Evolutionary conservation across 169 alveolate species (phyloP), one percentile per base, ranked within the genome.

Genomic region (Plasmodium sp.): DNA sequence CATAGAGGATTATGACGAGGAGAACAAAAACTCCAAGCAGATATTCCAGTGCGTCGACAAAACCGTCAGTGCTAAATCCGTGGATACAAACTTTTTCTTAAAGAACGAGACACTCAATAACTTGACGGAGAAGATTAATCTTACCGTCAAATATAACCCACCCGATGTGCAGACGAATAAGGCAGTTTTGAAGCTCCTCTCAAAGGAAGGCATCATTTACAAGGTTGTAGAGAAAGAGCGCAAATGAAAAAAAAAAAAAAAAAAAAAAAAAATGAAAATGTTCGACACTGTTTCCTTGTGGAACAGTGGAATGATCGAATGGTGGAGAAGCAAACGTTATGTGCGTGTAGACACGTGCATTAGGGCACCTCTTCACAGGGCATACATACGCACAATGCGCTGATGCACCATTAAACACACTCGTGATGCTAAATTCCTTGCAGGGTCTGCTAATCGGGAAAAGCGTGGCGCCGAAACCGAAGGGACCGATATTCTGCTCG

Each of bases 401-500:
- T 67, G 5, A 5, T 9, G 77, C 14, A 67, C 12, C 39, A 5
- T 67, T 67, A 67, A 67, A 67, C 12, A 67, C n/a, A 67, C n/a
- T 27, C 12, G 36, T 81, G 16, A 51, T n/a, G 31, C 51, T 54
- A 58, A 72, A 3, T 58, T 51, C 45, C 72, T 83, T 31, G 41
- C 39, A 90, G 94, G 90, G 94, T 5, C 83, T 90, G 16, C 16
- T 90, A 39, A 90, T 90, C 33, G 94, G 94, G 72, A 90, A 80
- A 90, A 79, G 91, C 67, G 94, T 80, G 54, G 48, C 90, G 4
- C 94, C 94, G 33, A 90, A 90, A 74, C 94, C 94, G 5, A 58
- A 67, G 77, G 94, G 94, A 58, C 94, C 94, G 1, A 90, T 90
- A 56, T 90, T 90, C 43, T 90, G 94, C 73, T 90, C 94, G 58